Evolutionary conservation across 768 basidiomycete species (phyloP).

Genomic region (Rhodotorula kratochvilovae): DNA sequence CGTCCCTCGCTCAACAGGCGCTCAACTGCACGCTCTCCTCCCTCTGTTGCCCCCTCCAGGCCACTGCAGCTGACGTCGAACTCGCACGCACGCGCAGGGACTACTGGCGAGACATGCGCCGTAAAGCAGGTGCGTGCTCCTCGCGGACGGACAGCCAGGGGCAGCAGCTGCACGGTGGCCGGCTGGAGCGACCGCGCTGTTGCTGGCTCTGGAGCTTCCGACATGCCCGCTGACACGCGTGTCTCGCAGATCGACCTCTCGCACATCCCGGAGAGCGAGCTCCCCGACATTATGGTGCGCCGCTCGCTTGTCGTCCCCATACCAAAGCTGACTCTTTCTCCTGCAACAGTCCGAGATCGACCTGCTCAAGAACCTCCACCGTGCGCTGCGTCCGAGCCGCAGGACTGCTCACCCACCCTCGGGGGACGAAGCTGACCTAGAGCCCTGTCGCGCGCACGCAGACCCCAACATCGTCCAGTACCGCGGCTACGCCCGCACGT

Average conservation of each 20-base stretch:
- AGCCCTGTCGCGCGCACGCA: constrained; percentile 45
- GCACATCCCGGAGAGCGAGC: constrained; percentile 86
- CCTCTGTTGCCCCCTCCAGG: rapidly evolving
- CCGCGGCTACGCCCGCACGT: constrained; percentile 93
- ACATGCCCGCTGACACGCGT: not conserved
- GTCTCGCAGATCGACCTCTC: constrained; percentile 65
- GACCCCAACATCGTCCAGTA: constrained; percentile 98
- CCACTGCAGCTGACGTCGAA: constrained; percentile 43
- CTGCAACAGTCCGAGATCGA: constrained; percentile 81
- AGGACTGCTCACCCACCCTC: not conserved
- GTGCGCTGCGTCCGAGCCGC: constrained; percentile 52
- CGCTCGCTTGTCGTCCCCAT: not conserved
- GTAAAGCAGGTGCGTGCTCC: constrained; percentile 66
- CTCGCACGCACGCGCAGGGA: constrained; percentile 60
- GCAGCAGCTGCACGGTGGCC: not conserved
- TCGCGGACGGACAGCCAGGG: not conserved
- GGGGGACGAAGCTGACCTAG: not conserved
- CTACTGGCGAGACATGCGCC: constrained; percentile 95
- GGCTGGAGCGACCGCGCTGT: too few species aligned
- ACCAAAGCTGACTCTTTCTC: constrained; percentile 3
- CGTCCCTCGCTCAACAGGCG: constrained; percentile 27
- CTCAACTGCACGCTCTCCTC: constrained; percentile 27
- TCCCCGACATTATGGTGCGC: constrained; percentile 91
- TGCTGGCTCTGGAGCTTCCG: too few species aligned
- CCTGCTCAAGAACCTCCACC: constrained; percentile 91